A percentile compares a stretch with the other conserved stretches of the same genome.
Evolutionary conservation across 345 rosid species (phyloP).

Genomic region (Microthlaspi erraticum): DNA sequence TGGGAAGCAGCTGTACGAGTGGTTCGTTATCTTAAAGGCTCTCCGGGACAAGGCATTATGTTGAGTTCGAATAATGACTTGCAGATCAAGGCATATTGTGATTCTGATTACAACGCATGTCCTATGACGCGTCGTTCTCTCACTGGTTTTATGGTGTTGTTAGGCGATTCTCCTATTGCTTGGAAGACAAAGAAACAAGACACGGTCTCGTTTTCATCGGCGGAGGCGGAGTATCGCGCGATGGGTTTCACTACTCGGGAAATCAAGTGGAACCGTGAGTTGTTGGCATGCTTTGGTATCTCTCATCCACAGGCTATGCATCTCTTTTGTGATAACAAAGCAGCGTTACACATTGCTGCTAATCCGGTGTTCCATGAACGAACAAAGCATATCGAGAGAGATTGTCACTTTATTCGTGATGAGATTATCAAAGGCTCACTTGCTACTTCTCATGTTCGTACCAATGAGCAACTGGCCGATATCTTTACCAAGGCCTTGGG

Average conservation of each 20-base stretch:
- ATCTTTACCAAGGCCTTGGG: no score
- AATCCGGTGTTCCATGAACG: background rate
- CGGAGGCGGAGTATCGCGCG: background rate
- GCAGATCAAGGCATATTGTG: background rate
- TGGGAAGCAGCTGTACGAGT: background rate
- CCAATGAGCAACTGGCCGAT: no score
- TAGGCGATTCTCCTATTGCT: background rate
- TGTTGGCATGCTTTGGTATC: no score
- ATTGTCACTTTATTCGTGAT: no score
- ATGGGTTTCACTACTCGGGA: background rate
- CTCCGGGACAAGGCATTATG: background rate
- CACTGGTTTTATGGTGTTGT: background rate
- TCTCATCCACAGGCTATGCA: background rate
- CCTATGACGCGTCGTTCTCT: background rate
- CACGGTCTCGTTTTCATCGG: background rate
- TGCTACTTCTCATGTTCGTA: no score
- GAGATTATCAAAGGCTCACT: no score
- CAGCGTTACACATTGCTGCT: no score
- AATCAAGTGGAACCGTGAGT: background rate
- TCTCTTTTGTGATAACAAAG: background rate
- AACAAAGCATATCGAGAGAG: background rate
- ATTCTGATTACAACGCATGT: background rate
- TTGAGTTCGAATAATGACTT: no score
- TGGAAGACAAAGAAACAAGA: background rate
- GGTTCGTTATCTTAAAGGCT: background rate